Percentiles rank a stretch among this genome's conserved stretches.
Conservation (phyloP, 2,329 filamentous ascomycete species). For the Metarhizium guizhouense region DNA sequence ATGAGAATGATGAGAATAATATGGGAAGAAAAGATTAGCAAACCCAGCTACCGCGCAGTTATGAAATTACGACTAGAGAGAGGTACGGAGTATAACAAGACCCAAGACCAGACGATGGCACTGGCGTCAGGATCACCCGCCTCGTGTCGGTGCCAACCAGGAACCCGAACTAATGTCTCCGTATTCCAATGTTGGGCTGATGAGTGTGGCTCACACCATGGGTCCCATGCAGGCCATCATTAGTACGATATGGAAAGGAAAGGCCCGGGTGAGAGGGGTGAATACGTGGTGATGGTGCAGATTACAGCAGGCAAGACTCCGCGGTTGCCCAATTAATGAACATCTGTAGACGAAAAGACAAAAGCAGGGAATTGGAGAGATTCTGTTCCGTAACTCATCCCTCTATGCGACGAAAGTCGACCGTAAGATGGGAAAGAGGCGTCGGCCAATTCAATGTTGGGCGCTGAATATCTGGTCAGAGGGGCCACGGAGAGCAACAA, state of each 20-base stretch:
- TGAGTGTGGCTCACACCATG: conserved; percentile 6
- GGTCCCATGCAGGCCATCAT: conserved; percentile 8
- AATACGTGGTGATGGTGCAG: background rate
- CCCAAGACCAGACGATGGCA: background rate
- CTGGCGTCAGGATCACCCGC: background rate
- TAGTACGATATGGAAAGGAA: background rate
- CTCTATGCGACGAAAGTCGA: no score
- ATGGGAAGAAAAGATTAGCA: background rate
- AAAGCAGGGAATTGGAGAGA: background rate
- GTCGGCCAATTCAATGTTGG: background rate
- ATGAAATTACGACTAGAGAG: conserved; percentile 16
- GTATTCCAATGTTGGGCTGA: background rate
- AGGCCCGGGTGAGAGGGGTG: background rate
- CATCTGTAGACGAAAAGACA: background rate
- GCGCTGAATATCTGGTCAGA: no score
- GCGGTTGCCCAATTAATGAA: background rate
- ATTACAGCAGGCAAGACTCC: background rate
- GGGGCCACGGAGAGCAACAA: no score
- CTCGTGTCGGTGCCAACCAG: background rate
- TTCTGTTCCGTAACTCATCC: background rate
- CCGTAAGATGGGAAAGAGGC: background rate
- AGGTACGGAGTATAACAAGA: background rate
- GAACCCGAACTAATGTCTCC: conserved; percentile 5
- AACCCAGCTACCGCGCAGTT: background rate
- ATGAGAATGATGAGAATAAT: background rate